Conservation (phyloP, 441 rosid species). For the Pelargonium fulgidum region DNA sequence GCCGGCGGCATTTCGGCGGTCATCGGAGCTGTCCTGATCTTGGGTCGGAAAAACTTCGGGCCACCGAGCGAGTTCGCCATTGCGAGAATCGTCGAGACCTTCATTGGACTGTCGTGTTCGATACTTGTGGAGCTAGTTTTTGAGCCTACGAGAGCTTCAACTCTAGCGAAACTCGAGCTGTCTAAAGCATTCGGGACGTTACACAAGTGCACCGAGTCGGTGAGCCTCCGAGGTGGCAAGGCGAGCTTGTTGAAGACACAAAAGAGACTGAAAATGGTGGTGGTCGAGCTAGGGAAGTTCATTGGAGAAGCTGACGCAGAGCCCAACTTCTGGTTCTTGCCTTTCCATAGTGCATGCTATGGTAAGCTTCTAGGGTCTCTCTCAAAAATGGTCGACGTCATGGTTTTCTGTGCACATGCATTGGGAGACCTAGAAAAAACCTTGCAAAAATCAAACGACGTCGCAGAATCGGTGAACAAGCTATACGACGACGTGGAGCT, state of each 20-base stretch:
- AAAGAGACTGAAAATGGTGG: constrained; percentile 37
- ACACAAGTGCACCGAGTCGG: constrained; percentile 34
- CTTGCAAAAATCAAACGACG: constrained; percentile 18
- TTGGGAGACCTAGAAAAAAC: constrained; percentile 40
- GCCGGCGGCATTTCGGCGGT: constrained; percentile 81
- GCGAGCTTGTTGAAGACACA: constrained; percentile 34
- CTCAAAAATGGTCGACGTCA: constrained; percentile 51
- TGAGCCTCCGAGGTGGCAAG: constrained; percentile 28
- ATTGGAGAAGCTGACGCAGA: constrained; percentile 70
- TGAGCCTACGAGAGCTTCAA: constrained; percentile 61
- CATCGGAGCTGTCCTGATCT: constrained; percentile 65
- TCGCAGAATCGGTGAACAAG: constrained; percentile 23
- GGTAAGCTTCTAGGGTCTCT: constrained; percentile 46
- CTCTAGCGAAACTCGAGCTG: constrained; percentile 53
- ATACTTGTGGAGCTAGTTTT: constrained; percentile 50
- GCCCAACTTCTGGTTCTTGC: constrained; percentile 77
- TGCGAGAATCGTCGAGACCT: constrained; percentile 71
- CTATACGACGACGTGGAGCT: constrained; percentile 44
- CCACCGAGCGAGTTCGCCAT: constrained; percentile 72
- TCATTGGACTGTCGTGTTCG: constrained; percentile 66
- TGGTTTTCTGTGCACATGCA: constrained; percentile 44
- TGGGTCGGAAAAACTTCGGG: constrained; percentile 70
- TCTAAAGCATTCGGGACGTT: constrained; percentile 38
- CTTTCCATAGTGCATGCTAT: constrained; percentile 51
- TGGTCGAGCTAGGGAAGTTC: constrained; percentile 42